phyloP scores from a whole-genome alignment of 176 grass and related monocot species.

The Avena insularis region DNA sequence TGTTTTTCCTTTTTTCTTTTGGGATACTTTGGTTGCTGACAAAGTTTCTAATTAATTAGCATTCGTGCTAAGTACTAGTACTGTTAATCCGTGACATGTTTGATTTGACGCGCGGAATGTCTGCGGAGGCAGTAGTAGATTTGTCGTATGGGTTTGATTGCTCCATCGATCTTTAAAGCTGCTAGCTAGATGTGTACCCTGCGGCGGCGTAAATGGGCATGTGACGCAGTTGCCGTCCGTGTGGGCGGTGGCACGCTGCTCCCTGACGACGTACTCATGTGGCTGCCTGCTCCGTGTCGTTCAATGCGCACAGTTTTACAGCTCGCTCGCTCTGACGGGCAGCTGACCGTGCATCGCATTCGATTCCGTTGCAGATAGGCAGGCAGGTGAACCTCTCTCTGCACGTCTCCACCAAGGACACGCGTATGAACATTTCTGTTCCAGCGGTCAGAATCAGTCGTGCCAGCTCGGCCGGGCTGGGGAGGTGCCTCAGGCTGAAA shows the following conservation, averaged over 20 bases:
- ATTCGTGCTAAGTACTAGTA: no score
- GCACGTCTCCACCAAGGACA: background rate
- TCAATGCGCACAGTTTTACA: background rate
- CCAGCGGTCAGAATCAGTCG: no score
- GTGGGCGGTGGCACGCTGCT: background rate
- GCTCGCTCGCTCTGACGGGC: background rate
- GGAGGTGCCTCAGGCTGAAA: no score
- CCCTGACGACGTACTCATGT: background rate
- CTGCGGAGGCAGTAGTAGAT: no score
- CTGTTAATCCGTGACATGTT: background rate
- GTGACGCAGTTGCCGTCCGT: background rate
- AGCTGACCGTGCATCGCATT: background rate
- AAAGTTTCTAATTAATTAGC: no score
- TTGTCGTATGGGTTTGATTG: background rate
- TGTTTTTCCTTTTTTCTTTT: background rate
- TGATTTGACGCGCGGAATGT: background rate
- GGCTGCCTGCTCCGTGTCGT: background rate
- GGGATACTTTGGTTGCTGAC: background rate
- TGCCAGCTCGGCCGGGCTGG: no score
- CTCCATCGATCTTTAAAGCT: background rate
- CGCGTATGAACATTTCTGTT: no score
- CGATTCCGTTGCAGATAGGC: background rate
- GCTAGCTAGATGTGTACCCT: background rate
- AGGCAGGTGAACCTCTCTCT: no score
- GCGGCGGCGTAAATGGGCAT: conserved; percentile 3